Percentiles rank a stretch among this genome's conserved stretches.
phyloP scores from a whole-genome alignment of 2,329 filamentous ascomycete species.

The Tolypocladium inflatum region DNA sequence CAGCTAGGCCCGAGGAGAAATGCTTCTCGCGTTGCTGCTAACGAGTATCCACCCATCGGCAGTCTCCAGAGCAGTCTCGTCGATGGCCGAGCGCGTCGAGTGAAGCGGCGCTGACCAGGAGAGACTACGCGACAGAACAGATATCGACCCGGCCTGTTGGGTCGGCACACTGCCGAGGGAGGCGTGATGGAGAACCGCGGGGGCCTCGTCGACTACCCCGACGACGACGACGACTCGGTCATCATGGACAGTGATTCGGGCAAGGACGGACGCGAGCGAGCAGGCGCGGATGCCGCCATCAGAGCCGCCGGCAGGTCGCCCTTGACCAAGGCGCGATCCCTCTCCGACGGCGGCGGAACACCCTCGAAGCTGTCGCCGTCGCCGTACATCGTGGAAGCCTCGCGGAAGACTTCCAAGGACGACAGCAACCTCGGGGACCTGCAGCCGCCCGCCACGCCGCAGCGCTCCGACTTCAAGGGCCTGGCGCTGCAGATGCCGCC shows the following conservation, averaged over 20 bases:
- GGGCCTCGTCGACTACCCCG: slow-evolving; percentile 2
- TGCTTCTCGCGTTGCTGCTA: neutral
- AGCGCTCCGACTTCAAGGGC: slow-evolving; percentile 55
- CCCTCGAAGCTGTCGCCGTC: slow-evolving; percentile 49
- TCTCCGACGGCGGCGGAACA: slow-evolving; percentile 54
- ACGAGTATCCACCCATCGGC: neutral
- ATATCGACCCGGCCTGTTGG: neutral
- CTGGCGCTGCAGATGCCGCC: slow-evolving; percentile 34
- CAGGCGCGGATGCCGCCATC: slow-evolving; percentile 5
- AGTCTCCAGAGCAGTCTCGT: neutral
- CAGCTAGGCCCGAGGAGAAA: neutral
- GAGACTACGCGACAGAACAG: neutral
- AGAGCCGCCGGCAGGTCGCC: slow-evolving; percentile 24
- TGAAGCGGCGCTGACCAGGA: neutral
- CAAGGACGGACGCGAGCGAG: slow-evolving; percentile 9
- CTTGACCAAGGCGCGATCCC: slow-evolving; percentile 46
- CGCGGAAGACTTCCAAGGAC: slow-evolving; percentile 53
- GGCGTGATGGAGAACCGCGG: neutral
- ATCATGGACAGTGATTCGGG: slow-evolving; percentile 18
- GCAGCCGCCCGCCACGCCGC: slow-evolving; percentile 57
- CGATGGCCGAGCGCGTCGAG: neutral
- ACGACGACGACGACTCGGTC: slow-evolving; percentile 20
- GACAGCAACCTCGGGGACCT: slow-evolving; percentile 46
- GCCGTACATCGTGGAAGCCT: slow-evolving; percentile 44
- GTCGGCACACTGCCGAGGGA: neutral